Conservation (phyloP, 352 stramenopile species). For the Aphanomyces astaci region DNA sequence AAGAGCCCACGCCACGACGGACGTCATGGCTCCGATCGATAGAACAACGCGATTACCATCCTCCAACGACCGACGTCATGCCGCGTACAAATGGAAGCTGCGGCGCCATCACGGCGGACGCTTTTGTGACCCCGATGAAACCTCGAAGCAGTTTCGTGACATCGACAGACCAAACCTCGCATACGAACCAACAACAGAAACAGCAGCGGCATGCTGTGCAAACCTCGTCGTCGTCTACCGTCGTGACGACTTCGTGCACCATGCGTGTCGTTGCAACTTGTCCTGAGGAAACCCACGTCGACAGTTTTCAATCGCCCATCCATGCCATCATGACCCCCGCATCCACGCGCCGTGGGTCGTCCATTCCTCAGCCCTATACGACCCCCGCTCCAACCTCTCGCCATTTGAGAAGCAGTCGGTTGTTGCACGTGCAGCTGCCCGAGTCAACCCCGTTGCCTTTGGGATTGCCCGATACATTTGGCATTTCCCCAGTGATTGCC, state of each 20-base stretch:
- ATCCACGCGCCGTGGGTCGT: no score
- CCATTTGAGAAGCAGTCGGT: neutral
- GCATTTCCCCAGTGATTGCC: slow-evolving; percentile 9
- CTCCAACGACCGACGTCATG: no score
- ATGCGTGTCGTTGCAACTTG: neutral
- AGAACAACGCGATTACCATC: neutral
- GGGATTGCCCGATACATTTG: neutral
- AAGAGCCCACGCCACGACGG: neutral
- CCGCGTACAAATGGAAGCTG: no score
- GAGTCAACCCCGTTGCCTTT: neutral
- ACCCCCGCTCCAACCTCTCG: neutral
- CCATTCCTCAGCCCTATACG: neutral
- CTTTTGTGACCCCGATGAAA: neutral
- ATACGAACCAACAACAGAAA: neutral
- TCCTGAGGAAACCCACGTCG: no score
- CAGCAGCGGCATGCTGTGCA: neutral
- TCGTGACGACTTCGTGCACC: no score
- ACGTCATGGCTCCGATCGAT: neutral
- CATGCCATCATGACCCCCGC: no score
- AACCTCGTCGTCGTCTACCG: no score
- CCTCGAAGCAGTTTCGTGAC: neutral
- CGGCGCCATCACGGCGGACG: no score
- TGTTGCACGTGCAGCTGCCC: neutral
- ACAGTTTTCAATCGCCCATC: slow-evolving; percentile 6
- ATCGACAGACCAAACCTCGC: neutral